These are phyloP conservation scores for Fraxinus excelsior DNA, from an alignment of 257 asterid genomes.

Conservation along the genomic window DNA sequence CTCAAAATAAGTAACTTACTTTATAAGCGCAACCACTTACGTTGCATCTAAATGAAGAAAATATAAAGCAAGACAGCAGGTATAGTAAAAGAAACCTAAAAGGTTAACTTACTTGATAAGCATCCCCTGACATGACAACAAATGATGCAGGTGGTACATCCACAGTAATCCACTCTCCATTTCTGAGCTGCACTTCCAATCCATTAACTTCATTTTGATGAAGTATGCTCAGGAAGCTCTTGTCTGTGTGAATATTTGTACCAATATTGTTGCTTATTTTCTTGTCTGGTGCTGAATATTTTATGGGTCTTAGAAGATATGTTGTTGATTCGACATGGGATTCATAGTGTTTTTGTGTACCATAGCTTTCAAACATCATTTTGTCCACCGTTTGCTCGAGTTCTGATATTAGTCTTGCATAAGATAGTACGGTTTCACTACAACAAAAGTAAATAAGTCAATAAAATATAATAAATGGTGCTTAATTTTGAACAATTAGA, in stretches of 20 bases:
- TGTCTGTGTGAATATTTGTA: constrained; percentile 54
- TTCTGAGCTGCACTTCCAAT: constrained; percentile 49
- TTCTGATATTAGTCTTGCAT: constrained; percentile 43
- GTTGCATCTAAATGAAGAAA: too few relatives aligned
- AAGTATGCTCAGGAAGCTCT: constrained; percentile 54
- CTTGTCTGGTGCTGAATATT: constrained; percentile 40
- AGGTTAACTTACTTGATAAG: constrained; percentile 27
- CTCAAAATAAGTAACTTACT: too few relatives aligned
- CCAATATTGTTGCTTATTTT: constrained; percentile 32
- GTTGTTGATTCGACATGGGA: constrained; percentile 47
- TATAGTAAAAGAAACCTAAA: neutral
- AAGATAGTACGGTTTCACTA: constrained; percentile 47
- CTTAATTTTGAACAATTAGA: too few relatives aligned
- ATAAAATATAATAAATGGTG: too few relatives aligned
- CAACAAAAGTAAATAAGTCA: neutral
- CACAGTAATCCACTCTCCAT: constrained; percentile 55
- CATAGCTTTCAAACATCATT: constrained; percentile 62
- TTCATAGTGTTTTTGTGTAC: constrained; percentile 45
- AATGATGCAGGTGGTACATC: constrained; percentile 52
- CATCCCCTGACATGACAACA: constrained; percentile 71
- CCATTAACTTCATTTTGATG: constrained; percentile 61
- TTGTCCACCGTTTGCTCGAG: constrained; percentile 52
- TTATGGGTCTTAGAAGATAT: constrained; percentile 48
- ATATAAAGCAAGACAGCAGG: too few relatives aligned
- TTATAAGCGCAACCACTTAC: too few relatives aligned